Evolutionary conservation across 495 filamentous ascomycete species (phyloP).

Genomic region (Aspergillus saccharolyticus): DNA sequence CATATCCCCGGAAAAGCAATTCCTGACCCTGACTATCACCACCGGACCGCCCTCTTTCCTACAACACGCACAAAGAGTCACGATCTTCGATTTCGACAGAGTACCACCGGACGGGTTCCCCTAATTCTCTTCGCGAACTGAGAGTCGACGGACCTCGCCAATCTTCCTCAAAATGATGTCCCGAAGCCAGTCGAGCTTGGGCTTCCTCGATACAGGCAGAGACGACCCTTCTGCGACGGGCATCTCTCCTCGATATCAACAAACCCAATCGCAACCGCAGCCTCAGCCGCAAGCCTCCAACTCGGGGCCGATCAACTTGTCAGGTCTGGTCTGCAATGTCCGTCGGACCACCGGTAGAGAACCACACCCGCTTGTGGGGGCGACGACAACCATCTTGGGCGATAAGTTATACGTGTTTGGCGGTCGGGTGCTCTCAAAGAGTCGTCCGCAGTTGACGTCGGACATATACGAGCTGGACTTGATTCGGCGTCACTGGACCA

Average conservation of each 20-base stretch:
- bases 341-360: conserved; percentile 86
- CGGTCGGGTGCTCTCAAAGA: conserved; percentile 78
- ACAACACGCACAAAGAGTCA: neutral
- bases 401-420: conserved; percentile 97
- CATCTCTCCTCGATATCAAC: conserved; percentile 30
- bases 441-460: conserved; percentile 74
- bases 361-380: conserved; percentile 85
- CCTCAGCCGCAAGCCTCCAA: conserved; percentile 28
- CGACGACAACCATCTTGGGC: conserved; percentile 88
- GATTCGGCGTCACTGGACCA: conserved; percentile 86
- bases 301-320: conserved; percentile 59
- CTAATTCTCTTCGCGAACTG: neutral
- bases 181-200: conserved; percentile 44
- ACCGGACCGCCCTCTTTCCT: neutral
- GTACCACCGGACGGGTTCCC: neutral
- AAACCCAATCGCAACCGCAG: conserved; percentile 29
- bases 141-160: neutral
- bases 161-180: conserved; percentile 35
- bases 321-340: conserved; percentile 89
- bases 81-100: neutral
- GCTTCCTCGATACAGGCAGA: conserved; percentile 29
- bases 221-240: conserved; percentile 32
- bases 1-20: conserved; percentile 11
- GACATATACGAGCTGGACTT: conserved; percentile 92
- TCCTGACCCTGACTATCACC: conserved; percentile 5